Base-by-base conservation (phyloP, 2,329 filamentous ascomycete genomes). In the Verticillium nubilum region DNA sequence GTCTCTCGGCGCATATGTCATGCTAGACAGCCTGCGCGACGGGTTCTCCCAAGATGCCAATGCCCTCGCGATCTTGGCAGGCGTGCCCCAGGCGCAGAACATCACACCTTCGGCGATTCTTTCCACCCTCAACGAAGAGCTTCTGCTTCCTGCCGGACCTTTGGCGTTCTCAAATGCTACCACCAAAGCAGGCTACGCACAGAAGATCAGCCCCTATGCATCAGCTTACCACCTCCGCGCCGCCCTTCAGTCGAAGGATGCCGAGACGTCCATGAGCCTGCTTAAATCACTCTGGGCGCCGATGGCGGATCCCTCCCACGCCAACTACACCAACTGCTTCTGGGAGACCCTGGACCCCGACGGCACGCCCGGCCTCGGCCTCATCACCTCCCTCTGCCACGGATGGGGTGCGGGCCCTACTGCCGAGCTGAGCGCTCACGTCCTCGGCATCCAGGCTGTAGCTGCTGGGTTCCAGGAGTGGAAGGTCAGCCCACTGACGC, bases 381-480 rank as follows among this genome's bases (percentile, higher is more conserved):
- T 62, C 7, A 25, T 31, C 1, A 74, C 72, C 2, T 70, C 68
- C 19, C 59, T 74, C 0, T 73, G 72, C 37, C 72, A 74, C 55
- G 72, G 67, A 1, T 74, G 72, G 72, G 63, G 66, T 1, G 65
- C 72, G 0, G 72, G 68, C 1, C 70, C 72, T 1, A 73, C 70
- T 2, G 69, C 69, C 35, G 70, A 73, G 35, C 59, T 73, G 26
- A 70, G 62, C 53, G 61, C 57, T 2, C 65, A 68, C 59, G 69
- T 72, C 7, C 63, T 74, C 2, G 70, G 70, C 7, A 59, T 66
- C 3, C 58, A 58, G 54, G 61, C 69, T 1, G 57, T 60, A 2
- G 57, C 9, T 0, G 64, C 69, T 3, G 68, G 69, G 0, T 72
- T 62, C 33, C 26, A 33, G n/a, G 35, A 56, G n/a, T 67, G 60